Evolutionary conservation across 2,329 filamentous ascomycete species (phyloP).

Genomic region (Diaporthe sp.): DNA sequence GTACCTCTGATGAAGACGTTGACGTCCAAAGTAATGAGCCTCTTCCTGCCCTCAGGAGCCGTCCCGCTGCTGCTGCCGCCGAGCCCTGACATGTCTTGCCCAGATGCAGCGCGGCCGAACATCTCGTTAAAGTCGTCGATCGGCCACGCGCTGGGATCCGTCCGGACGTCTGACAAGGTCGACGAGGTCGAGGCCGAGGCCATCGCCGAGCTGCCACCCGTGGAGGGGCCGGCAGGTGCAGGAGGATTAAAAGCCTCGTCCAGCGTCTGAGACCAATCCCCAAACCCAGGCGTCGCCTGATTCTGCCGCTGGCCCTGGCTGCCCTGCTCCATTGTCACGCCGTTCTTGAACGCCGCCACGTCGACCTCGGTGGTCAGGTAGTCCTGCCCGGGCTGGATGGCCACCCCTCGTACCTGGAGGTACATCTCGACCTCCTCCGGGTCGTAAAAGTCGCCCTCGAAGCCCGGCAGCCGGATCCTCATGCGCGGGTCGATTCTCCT

Average conservation of each 20-base stretch:
- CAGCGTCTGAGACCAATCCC: slow-evolving; percentile 20
- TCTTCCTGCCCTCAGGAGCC: slow-evolving; percentile 26
- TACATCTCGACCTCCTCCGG: slow-evolving; percentile 83
- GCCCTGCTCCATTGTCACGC: background rate
- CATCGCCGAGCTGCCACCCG: slow-evolving; percentile 2
- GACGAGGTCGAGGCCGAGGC: background rate
- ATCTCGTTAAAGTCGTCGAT: background rate
- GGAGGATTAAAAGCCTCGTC: slow-evolving; percentile 13
- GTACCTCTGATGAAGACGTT: slow-evolving; percentile 47
- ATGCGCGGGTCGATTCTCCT: slow-evolving; percentile 62
- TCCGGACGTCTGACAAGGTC: background rate
- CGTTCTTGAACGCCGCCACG: slow-evolving; percentile 54
- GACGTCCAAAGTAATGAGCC: slow-evolving; percentile 47
- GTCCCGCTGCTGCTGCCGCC: background rate
- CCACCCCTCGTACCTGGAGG: slow-evolving; percentile 73
- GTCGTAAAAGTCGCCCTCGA: slow-evolving; percentile 83
- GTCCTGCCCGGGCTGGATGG: slow-evolving; percentile 72
- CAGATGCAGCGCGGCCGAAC: background rate
- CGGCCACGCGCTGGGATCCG: background rate
- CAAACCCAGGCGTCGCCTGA: background rate
- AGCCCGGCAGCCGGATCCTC: slow-evolving; percentile 70
- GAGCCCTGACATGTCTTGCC: background rate
- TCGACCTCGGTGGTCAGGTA: slow-evolving; percentile 72
- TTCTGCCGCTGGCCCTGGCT: background rate
- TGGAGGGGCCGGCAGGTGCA: background rate